Evolutionary conservation across 164 flowering plant genomes (phyloP).

Genomic region (Stephania yunnanensis): DNA sequence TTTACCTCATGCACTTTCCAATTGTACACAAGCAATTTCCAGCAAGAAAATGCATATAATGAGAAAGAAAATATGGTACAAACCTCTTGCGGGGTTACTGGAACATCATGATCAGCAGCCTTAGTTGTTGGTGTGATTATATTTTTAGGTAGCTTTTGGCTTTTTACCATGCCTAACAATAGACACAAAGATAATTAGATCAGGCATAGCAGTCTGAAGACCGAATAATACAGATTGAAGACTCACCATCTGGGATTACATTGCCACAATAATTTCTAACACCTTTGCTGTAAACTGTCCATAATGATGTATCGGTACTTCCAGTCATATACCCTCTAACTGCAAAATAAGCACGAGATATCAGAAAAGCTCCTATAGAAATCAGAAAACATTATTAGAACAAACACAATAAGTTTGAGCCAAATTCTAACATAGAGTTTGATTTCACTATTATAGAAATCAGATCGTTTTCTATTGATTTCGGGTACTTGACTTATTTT

Average conservation of each 20-base stretch:
- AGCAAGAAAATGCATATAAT: not conserved
- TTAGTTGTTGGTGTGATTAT: constrained; percentile 96
- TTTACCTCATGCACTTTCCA: not conserved
- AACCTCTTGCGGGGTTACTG: constrained; percentile 87
- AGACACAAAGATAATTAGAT: constrained; percentile 13
- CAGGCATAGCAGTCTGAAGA: not conserved
- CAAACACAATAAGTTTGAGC: not conserved
- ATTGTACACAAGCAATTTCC: not conserved
- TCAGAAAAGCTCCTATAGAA: not conserved
- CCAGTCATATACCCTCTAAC: constrained; percentile 95
- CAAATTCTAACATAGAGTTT: too few species aligned
- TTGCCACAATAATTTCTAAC: constrained; percentile 92
- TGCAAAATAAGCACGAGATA: constrained; percentile 23
- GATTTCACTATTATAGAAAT: too few species aligned
- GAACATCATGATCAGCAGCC: constrained; percentile 92
- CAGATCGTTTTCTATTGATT: not conserved
- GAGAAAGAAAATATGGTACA: not conserved
- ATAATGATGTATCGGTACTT: constrained; percentile 92
- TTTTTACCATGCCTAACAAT: constrained; percentile 66
- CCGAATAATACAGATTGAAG: not conserved
- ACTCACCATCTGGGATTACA: constrained; percentile 70
- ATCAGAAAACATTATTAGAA: too few species aligned
- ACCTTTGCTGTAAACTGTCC: constrained; percentile 94
- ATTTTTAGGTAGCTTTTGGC: constrained; percentile 65
- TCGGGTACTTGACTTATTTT: too few species aligned